Evolutionary conservation across 495 filamentous ascomycete species (phyloP).

Genomic region (Rhypophila decipiens): DNA sequence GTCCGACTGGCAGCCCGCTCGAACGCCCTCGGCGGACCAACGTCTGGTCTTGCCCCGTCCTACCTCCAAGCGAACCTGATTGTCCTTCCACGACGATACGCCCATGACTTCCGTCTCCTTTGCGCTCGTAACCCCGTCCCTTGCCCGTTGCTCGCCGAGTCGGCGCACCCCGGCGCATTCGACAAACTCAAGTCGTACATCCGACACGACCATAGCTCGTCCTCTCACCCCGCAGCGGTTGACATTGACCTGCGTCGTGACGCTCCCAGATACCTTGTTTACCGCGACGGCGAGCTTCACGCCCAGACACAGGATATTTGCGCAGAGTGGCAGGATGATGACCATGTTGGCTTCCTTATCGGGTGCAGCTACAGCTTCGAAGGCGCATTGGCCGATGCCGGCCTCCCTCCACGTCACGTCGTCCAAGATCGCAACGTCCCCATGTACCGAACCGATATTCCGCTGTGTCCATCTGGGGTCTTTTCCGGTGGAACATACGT

Average conservation of each 20-base stretch:
- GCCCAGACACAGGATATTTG: constrained; percentile 27
- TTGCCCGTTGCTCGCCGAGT: constrained; percentile 48
- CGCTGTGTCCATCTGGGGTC: constrained; percentile 44
- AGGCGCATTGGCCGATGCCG: constrained; percentile 36
- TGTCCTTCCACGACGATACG: constrained; percentile 45
- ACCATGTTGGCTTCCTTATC: constrained; percentile 51
- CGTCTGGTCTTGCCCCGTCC: constrained; percentile 43
- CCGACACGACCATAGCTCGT: neutral
- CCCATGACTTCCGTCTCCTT: constrained; percentile 44
- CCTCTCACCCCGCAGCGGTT: constrained; percentile 21
- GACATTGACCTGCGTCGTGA: constrained; percentile 48
- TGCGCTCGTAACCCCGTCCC: constrained; percentile 53
- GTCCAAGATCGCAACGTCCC: constrained; percentile 33
- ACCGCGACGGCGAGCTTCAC: constrained; percentile 27
- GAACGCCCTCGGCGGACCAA: constrained; percentile 33
- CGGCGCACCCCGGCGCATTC: constrained; percentile 16
- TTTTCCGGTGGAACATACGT: constrained; percentile 43
- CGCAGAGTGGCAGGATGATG: constrained; percentile 35
- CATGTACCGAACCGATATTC: constrained; percentile 49
- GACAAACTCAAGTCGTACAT: constrained; percentile 20
- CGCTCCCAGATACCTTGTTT: constrained; percentile 49
- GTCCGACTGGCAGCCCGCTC: constrained; percentile 39
- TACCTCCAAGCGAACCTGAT: constrained; percentile 55
- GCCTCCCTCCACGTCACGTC: constrained; percentile 40
- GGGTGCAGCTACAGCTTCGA: constrained; percentile 56